phyloP scores from a whole-genome alignment of 495 filamentous ascomycete genomes.

The Emericellopsis terricola region DNA sequence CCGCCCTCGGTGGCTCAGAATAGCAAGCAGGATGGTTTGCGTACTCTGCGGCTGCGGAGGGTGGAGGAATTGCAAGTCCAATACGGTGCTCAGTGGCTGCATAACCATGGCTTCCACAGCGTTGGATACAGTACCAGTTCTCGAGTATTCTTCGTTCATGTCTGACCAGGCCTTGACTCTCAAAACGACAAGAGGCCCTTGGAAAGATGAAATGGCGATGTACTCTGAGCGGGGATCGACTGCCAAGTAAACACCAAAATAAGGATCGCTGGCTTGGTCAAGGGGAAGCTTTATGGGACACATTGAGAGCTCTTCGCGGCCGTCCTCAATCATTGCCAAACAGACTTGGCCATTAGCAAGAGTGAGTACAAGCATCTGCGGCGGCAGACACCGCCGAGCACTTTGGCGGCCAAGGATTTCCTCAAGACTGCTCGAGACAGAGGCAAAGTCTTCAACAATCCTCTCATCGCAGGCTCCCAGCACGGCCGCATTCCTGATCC shows the following conservation, averaged over 20 bases:
- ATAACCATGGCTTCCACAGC: conserved; percentile 32
- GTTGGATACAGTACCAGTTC: conserved; percentile 11
- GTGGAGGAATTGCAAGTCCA: conserved; percentile 77
- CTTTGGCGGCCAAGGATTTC: conserved; percentile 1
- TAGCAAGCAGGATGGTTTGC: too few relatives aligned
- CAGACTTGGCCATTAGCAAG: too few relatives aligned
- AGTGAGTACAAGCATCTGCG: conserved; percentile 59
- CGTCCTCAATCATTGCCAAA: too few relatives aligned
- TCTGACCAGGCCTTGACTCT: conserved; percentile 32
- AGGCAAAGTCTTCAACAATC: background rate
- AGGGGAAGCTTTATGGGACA: too few relatives aligned
- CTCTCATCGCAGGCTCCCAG: conserved; percentile 24
- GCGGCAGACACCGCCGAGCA: conserved; percentile 29
- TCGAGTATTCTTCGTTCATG: conserved; percentile 21
- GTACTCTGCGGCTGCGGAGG: too few relatives aligned
- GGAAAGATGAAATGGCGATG: conserved; percentile 22
- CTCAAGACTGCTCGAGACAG: background rate
- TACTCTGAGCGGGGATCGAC: conserved; percentile 53
- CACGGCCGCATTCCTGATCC: conserved; percentile 46
- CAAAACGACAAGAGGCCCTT: conserved; percentile 36
- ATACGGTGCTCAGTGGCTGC: conserved; percentile 65
- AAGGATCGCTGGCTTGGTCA: too few relatives aligned
- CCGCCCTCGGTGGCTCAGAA: too few relatives aligned
- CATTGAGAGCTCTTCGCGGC: too few relatives aligned
- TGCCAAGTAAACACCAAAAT: conserved; percentile 58